Conservation (phyloP, 2,329 filamentous ascomycete species). For the Ilyonectria sp. region DNA sequence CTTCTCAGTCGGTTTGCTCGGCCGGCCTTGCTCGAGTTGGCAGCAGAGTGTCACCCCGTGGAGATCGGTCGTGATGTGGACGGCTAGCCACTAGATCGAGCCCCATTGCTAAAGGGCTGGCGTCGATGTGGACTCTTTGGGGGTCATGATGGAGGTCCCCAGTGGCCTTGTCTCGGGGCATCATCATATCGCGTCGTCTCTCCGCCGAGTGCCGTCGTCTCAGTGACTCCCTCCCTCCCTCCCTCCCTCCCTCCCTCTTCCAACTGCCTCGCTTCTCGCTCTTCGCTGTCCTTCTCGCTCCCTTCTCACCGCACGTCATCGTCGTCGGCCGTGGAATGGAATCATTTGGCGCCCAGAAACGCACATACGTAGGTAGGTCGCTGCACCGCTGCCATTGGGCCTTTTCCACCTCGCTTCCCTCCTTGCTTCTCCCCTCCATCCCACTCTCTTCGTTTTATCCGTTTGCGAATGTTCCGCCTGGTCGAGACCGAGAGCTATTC, state of each 20-base stretch:
- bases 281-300: neutral
- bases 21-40: neutral
- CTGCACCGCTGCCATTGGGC: constrained; percentile 16
- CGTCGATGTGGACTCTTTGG: neutral
- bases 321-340: constrained; percentile 30
- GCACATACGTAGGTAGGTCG: constrained; percentile 28
- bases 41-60: neutral
- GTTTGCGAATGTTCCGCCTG: neutral
- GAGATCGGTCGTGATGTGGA: neutral
- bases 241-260: neutral
- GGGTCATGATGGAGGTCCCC: neutral
- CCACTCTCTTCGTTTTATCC: neutral
- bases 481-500: too few species aligned
- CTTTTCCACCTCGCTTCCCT: constrained; percentile 2
- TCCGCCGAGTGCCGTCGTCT: neutral
- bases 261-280: neutral
- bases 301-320: neutral
- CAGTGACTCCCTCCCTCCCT: neutral
- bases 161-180: constrained; percentile 10
- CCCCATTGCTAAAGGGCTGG: neutral
- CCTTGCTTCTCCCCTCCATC: neutral
- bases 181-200: neutral
- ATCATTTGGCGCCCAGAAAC: constrained; percentile 23
- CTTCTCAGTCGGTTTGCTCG: neutral
- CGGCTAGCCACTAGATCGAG: constrained; percentile 25